Evolutionary conservation across 768 basidiomycete species (phyloP).

Genomic region (Leccinum subgranulosum): DNA sequence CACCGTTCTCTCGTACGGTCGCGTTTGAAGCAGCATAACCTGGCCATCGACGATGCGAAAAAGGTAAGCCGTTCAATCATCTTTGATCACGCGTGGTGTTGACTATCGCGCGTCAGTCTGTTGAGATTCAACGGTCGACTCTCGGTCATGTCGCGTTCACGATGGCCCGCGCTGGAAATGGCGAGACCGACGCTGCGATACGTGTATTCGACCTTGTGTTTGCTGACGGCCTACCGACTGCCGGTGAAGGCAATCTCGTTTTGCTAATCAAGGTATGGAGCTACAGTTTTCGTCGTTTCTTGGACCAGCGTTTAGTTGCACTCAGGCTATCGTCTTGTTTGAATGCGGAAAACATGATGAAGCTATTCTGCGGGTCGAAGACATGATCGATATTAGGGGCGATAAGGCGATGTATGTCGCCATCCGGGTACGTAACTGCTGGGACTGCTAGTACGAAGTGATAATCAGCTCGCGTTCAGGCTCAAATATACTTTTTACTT

Average conservation of each 20-base stretch:
- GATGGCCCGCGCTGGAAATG: background rate
- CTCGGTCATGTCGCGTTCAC: conserved; percentile 11
- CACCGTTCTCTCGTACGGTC: background rate
- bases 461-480: background rate
- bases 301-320: background rate
- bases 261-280: conserved; percentile 9
- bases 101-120: background rate
- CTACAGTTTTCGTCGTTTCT: rapidly evolving
- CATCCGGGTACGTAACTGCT: background rate
- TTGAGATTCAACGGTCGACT: conserved; percentile 2
- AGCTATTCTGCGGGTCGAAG: conserved; percentile 6
- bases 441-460: background rate
- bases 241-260: conserved; percentile 6
- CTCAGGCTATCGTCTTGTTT: conserved; percentile 6
- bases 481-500: conserved; percentile 2
- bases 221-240: background rate
- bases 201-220: conserved; percentile 11
- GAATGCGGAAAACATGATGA: conserved; percentile 3
- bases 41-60: conserved; percentile 6
- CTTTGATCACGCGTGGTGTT: background rate
- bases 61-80: background rate
- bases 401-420: background rate
- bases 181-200: conserved; percentile 1
- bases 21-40: background rate
- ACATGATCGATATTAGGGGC: background rate